These are phyloP conservation scores for Xylaria intraflava DNA, from an alignment of 495 filamentous ascomycete genomes.

Conservation along the genomic window DNA sequence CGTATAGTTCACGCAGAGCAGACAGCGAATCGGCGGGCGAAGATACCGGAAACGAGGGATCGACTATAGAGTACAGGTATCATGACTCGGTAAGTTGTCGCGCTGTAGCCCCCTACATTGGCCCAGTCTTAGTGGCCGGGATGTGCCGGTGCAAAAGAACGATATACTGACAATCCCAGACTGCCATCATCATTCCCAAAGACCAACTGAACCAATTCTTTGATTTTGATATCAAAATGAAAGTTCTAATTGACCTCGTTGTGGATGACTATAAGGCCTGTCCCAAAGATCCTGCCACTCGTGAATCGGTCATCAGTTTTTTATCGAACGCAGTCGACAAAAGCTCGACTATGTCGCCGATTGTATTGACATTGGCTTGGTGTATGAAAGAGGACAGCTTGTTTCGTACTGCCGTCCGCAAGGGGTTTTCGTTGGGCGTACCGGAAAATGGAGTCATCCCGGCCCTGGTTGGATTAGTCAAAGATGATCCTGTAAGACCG, in stretches of 20 bases:
- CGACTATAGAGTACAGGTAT: not conserved
- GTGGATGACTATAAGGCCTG: not conserved
- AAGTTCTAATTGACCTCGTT: not conserved
- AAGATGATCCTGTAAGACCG: not conserved
- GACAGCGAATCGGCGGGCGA: conserved; percentile 9
- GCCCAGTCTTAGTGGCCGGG: no score
- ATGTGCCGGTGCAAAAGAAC: not conserved
- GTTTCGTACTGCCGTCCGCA: not conserved
- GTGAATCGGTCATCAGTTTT: not conserved
- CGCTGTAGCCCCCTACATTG: not conserved
- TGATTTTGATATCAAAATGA: not conserved
- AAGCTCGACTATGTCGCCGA: not conserved
- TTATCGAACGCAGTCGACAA: not conserved
- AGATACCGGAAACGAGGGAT: conserved; percentile 5
- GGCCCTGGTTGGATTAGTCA: not conserved
- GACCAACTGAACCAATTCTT: not conserved
- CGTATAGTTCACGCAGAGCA: not conserved
- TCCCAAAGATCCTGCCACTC: not conserved
- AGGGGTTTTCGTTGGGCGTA: not conserved
- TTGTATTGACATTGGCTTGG: not conserved
- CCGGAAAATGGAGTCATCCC: not conserved
- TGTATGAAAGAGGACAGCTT: not conserved
- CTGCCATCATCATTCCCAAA: not conserved
- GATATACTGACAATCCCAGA: not conserved
- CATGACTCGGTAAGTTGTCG: conserved; percentile 1